These are phyloP conservation scores for Wickerhamomyces xylosicus DNA, from an alignment of 805 yeast species.

Conservation along the genomic window DNA sequence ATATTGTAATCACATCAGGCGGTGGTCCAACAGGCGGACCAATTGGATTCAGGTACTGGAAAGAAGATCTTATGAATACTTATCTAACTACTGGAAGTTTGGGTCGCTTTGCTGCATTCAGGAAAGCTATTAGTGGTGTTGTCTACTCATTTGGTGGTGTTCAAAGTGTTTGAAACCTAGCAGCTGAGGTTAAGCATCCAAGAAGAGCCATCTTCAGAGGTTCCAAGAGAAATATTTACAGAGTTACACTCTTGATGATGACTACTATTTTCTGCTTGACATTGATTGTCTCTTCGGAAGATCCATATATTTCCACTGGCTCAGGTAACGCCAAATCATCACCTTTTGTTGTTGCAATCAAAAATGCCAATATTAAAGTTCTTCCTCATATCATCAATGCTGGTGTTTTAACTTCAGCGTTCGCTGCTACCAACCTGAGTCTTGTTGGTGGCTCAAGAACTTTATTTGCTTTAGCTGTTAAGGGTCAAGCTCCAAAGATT, in stretches of 20 bases:
- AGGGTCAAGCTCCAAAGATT: slow-evolving; percentile 27
- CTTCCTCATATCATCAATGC: slow-evolving; percentile 29
- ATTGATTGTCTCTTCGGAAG: slow-evolving; percentile 24
- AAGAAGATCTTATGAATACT: slow-evolving; percentile 15
- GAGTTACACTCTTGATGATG: slow-evolving; percentile 23
- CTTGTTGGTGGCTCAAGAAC: slow-evolving; percentile 23
- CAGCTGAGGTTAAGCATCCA: slow-evolving; percentile 49
- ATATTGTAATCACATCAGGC: slow-evolving; percentile 45
- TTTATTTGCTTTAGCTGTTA: slow-evolving; percentile 26
- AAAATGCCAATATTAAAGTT: slow-evolving; percentile 36
- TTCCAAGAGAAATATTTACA: slow-evolving; percentile 27
- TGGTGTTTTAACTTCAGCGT: slow-evolving; percentile 25
- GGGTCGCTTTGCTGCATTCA: slow-evolving; percentile 51
- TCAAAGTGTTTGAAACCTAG: slow-evolving; percentile 43
- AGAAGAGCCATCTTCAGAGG: slow-evolving; percentile 51
- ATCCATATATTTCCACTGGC: slow-evolving; percentile 19
- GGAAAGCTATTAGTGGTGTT: slow-evolving; percentile 47
- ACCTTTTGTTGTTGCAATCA: slow-evolving; percentile 32
- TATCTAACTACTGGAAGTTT: slow-evolving; percentile 24
- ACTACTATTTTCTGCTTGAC: slow-evolving; percentile 23
- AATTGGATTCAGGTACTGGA: slow-evolving; percentile 27
- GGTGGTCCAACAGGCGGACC: slow-evolving; percentile 40
- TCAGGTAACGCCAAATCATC: slow-evolving; percentile 25
- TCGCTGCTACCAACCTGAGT: slow-evolving; percentile 26
- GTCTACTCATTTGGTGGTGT: slow-evolving; percentile 52